A percentile compares a stretch with the other conserved stretches of the same genome.
Evolutionary conservation across 192 early-diverging fungal species (phyloP).

Genomic region (Chytriomyces sp.): DNA sequence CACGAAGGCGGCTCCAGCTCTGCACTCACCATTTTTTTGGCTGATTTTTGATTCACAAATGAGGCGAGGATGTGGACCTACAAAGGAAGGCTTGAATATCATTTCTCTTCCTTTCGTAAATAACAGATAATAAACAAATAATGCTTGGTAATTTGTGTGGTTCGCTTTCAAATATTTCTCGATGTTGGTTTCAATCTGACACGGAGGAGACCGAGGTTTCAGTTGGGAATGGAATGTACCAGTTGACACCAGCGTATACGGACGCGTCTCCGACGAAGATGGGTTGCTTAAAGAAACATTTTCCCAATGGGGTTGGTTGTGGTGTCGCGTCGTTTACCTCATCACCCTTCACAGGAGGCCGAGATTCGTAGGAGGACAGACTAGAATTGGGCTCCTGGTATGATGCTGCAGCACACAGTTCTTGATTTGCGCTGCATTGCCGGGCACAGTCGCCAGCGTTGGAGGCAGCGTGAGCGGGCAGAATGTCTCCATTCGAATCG

Average conservation of each 20-base stretch:
- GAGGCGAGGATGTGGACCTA: too few relatives aligned
- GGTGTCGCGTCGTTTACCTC: too few relatives aligned
- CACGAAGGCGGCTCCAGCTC: background rate
- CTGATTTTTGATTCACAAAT: background rate
- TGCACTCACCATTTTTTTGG: background rate
- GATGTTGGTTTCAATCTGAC: too few relatives aligned
- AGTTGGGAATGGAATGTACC: conserved; percentile 11
- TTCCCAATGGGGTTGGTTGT: too few relatives aligned
- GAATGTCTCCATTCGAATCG: background rate
- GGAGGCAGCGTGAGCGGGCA: background rate
- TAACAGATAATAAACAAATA: too few relatives aligned
- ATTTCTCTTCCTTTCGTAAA: too few relatives aligned
- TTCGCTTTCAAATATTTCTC: too few relatives aligned
- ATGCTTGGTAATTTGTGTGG: too few relatives aligned
- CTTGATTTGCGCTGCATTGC: background rate
- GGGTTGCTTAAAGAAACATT: conserved; percentile 10
- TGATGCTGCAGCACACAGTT: conserved; percentile 1
- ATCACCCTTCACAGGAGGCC: too few relatives aligned
- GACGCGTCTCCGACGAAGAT: background rate
- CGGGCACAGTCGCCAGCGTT: background rate
- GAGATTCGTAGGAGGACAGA: too few relatives aligned
- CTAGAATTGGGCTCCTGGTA: background rate
- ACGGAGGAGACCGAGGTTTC: too few relatives aligned
- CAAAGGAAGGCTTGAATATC: too few relatives aligned
- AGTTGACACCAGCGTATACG: background rate